Percentiles rank a stretch among this genome's conserved stretches.
These are phyloP conservation scores for Tripidium arundinaceum DNA, from an alignment of 202 grass and related monocot species.

Conservation along the genomic window DNA sequence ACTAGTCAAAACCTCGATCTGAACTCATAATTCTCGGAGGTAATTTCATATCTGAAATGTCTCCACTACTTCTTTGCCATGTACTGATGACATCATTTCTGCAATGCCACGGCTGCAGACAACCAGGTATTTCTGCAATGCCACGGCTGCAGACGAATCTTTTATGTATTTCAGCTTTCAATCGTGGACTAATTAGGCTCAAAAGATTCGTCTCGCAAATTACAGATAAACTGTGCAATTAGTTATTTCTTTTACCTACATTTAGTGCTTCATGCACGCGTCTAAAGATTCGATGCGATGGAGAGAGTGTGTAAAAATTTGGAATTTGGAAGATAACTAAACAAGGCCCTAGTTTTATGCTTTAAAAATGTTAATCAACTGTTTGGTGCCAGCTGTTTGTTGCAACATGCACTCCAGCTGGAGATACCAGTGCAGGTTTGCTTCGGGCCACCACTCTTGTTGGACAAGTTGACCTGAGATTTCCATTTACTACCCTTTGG, in stretches of 20 bases:
- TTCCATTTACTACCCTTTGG: background rate
- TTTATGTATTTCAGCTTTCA: too few species aligned
- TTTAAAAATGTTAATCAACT: slow-evolving; percentile 12
- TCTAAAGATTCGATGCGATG: too few species aligned
- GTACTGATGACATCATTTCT: slow-evolving; percentile 35
- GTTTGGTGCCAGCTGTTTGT: slow-evolving; percentile 69
- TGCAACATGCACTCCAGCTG: slow-evolving; percentile 83
- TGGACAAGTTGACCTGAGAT: slow-evolving; percentile 53
- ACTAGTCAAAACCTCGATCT: background rate
- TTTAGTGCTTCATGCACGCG: too few species aligned
- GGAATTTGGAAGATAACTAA: too few species aligned
- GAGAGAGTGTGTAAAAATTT: too few species aligned
- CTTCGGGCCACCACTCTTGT: slow-evolving; percentile 97
- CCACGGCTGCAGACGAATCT: too few species aligned
- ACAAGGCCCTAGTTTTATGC: background rate
- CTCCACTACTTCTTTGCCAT: background rate
- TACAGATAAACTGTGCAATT: too few species aligned
- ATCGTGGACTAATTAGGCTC: too few species aligned
- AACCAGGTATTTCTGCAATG: slow-evolving; percentile 79
- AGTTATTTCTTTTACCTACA: too few species aligned
- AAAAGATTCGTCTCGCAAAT: too few species aligned
- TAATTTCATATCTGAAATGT: background rate
- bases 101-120: slow-evolving; percentile 68
- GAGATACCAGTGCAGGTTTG: slow-evolving; percentile 63
- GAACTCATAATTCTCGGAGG: background rate